phyloP scores from a whole-genome alignment of 805 yeast species.

The Millerozyma miso region DNA sequence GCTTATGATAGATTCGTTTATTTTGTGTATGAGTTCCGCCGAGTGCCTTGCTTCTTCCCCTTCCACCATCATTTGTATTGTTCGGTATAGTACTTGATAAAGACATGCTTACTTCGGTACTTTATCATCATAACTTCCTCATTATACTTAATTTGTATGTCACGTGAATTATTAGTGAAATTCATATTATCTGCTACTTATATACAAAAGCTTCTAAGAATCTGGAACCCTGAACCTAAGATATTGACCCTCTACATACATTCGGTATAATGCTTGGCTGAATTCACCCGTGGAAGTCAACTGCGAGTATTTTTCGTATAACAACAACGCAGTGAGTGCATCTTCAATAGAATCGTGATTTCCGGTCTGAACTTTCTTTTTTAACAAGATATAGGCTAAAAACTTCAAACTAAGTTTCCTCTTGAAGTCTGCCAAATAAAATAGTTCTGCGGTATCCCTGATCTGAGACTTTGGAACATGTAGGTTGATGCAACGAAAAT shows the following conservation, averaged over 20 bases:
- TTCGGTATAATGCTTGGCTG: constrained; percentile 55
- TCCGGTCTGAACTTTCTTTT: constrained; percentile 78
- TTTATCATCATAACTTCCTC: background rate
- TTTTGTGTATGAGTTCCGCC: background rate
- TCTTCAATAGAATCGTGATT: constrained; percentile 98
- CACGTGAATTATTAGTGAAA: constrained; percentile 1
- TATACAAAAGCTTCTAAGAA: constrained; percentile 3
- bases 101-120: background rate
- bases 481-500: constrained; percentile 88
- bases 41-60: constrained; percentile 1
- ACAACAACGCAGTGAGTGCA: constrained; percentile 76
- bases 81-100: constrained; percentile 1
- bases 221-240: constrained; percentile 51
- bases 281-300: constrained; percentile 56
- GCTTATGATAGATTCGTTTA: constrained; percentile 6
- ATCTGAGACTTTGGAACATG: constrained; percentile 84
- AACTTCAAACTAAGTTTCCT: constrained; percentile 81
- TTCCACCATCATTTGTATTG: background rate
- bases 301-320: constrained; percentile 70
- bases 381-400: constrained; percentile 73
- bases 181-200: background rate
- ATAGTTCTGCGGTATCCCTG: constrained; percentile 82
- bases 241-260: constrained; percentile 68
- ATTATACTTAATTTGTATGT: background rate
- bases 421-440: constrained; percentile 67